These are phyloP conservation scores for Ensete glaucum DNA, from an alignment of 176 grass and related monocot genomes.

Conservation along the genomic window DNA sequence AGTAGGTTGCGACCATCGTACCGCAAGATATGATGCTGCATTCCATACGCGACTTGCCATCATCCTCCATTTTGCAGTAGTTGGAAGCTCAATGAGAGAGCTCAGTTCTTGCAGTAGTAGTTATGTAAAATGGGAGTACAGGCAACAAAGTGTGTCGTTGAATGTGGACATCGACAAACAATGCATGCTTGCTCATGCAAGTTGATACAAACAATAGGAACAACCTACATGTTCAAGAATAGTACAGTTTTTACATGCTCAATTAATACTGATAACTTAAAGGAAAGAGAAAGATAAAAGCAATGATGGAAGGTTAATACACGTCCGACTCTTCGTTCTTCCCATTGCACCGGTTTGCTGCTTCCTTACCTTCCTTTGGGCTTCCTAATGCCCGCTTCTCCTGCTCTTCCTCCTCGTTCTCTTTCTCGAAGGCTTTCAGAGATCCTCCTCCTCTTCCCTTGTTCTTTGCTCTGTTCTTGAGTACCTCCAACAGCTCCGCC, in stretches of 20 bases:
- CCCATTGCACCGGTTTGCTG: constrained; percentile 21
- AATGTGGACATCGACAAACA: too few relatives aligned
- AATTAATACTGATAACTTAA: neutral
- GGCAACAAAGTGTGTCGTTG: too few relatives aligned
- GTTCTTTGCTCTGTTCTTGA: constrained; percentile 36
- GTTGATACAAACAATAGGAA: too few relatives aligned
- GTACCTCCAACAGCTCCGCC: constrained; percentile 22
- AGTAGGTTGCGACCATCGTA: too few relatives aligned
- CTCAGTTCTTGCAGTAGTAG: too few relatives aligned
- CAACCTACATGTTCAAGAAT: too few relatives aligned
- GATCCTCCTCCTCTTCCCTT: neutral
- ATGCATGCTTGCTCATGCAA: too few relatives aligned
- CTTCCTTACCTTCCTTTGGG: constrained; percentile 46
- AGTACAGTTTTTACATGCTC: neutral
- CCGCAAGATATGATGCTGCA: too few relatives aligned
- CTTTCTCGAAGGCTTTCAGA: neutral
- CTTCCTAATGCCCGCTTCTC: constrained; percentile 78
- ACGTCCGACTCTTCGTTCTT: constrained; percentile 12
- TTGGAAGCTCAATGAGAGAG: too few relatives aligned
- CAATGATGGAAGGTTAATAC: neutral
- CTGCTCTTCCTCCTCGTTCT: constrained; percentile 43
- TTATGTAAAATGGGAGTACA: too few relatives aligned
- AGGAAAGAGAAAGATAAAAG: neutral
- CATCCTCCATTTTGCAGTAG: too few relatives aligned
- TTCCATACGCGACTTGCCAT: too few relatives aligned